Evolutionary conservation across 306 rosid genomes (phyloP).

Genomic region (Gastrolobium bilobum): DNA sequence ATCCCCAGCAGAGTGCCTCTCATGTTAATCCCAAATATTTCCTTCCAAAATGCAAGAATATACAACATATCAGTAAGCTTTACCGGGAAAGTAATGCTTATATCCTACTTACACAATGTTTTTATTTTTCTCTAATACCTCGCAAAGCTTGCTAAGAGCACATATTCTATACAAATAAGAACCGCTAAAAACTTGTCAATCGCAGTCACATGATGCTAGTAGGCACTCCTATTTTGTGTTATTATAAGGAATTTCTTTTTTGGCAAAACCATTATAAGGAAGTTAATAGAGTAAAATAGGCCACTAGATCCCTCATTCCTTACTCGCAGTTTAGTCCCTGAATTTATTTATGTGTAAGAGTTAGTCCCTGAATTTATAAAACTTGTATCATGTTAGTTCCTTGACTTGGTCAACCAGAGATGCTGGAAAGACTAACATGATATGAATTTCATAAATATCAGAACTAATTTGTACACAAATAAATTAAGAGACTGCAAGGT

Average conservation of each 20-base stretch:
- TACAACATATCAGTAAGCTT: conserved; percentile 18
- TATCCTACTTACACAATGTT: neutral
- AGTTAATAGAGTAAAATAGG: conserved; percentile 7
- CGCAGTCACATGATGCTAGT: conserved; percentile 29
- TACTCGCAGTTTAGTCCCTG: neutral
- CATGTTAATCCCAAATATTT: conserved; percentile 1
- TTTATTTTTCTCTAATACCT: conserved; percentile 11
- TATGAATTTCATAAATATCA: conserved; percentile 1
- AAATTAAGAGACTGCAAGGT: neutral
- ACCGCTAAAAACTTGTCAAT: neutral
- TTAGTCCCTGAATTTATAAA: neutral
- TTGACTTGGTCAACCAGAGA: neutral
- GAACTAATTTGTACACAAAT: neutral
- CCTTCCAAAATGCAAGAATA: conserved; percentile 3
- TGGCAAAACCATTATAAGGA: neutral
- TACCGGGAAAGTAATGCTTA: neutral
- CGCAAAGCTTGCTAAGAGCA: conserved; percentile 3
- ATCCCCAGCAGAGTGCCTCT: neutral
- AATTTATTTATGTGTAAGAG: neutral
- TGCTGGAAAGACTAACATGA: neutral
- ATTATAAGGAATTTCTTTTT: neutral
- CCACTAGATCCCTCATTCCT: neutral
- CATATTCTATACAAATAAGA: conserved; percentile 5
- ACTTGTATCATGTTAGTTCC: neutral
- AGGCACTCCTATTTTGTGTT: neutral